A percentile compares a stretch with the other conserved stretches of the same genome.
Conservation (phyloP, 805 yeast genomes). For the Saturnispora zaruensis region DNA sequence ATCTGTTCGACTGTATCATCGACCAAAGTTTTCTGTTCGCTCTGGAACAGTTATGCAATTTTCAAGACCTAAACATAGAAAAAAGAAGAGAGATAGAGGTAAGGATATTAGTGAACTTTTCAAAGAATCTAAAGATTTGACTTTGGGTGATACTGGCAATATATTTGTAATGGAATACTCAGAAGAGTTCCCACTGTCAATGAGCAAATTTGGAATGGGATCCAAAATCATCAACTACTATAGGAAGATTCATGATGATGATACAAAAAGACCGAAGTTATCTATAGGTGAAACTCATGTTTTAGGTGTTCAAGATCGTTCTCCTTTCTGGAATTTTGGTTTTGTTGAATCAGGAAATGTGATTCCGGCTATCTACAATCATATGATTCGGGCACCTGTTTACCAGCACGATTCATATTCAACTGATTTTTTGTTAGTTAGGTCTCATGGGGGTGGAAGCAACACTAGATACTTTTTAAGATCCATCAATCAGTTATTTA, state of each 20-base stretch:
- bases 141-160: conserved; percentile 75
- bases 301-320: conserved; percentile 88
- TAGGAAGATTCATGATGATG: conserved; percentile 74
- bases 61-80: conserved; percentile 65
- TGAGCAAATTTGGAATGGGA: conserved; percentile 93
- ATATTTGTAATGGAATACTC: conserved; percentile 79
- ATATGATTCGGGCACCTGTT: conserved; percentile 86
- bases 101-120: conserved; percentile 71
- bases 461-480: conserved; percentile 60
- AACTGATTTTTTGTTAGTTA: conserved; percentile 76
- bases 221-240: conserved; percentile 88
- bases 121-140: conserved; percentile 60
- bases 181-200: conserved; percentile 76
- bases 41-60: conserved; percentile 74
- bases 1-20: conserved; percentile 70
- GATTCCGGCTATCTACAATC: conserved; percentile 89
- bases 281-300: conserved; percentile 93
- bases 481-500: conserved; percentile 61
- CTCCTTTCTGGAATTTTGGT: conserved; percentile 98
- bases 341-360: conserved; percentile 90
- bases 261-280: conserved; percentile 76
- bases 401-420: conserved; percentile 71
- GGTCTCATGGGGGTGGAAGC: conserved; percentile 74
- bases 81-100: conserved; percentile 84
- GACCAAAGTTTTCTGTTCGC: conserved; percentile 65